phyloP scores from a whole-genome alignment of 1,139 yeast genomes.

The Sugiyamaella castrensis region DNA sequence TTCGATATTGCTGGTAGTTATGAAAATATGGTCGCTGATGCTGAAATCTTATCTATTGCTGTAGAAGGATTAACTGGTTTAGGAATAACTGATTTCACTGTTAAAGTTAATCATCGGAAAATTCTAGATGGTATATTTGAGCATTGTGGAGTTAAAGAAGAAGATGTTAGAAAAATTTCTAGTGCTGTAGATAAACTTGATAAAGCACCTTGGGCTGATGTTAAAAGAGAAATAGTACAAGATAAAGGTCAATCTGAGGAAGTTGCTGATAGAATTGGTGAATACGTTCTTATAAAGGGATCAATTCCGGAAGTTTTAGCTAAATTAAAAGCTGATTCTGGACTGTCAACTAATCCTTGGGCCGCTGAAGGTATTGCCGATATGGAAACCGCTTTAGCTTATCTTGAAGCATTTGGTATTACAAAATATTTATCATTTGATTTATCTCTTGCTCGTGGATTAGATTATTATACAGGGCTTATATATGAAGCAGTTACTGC shows the following conservation, averaged over 20 bases:
- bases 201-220: constrained; percentile 92
- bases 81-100: constrained; percentile 83
- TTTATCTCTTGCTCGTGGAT: constrained; percentile 92
- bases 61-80: constrained; percentile 81
- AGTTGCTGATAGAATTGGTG: constrained; percentile 90
- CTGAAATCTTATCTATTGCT: constrained; percentile 75
- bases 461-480: constrained; percentile 95
- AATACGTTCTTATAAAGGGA: constrained; percentile 83
- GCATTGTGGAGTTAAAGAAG: constrained; percentile 91
- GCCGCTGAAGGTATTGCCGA: constrained; percentile 83
- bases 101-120: constrained; percentile 92
- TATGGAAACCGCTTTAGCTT: constrained; percentile 69
- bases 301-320: constrained; percentile 64
- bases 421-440: constrained; percentile 71
- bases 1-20: constrained; percentile 91
- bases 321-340: constrained; percentile 54
- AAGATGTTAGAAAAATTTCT: constrained; percentile 88
- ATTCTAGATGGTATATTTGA: constrained; percentile 92
- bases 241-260: constrained; percentile 89
- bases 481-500: constrained; percentile 94
- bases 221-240: constrained; percentile 83
- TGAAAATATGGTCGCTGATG: constrained; percentile 94
- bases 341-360: constrained; percentile 57
- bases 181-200: constrained; percentile 96
- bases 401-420: constrained; percentile 76